Conservation (phyloP, 495 filamentous ascomycete genomes). For the Penicillium canariense region DNA sequence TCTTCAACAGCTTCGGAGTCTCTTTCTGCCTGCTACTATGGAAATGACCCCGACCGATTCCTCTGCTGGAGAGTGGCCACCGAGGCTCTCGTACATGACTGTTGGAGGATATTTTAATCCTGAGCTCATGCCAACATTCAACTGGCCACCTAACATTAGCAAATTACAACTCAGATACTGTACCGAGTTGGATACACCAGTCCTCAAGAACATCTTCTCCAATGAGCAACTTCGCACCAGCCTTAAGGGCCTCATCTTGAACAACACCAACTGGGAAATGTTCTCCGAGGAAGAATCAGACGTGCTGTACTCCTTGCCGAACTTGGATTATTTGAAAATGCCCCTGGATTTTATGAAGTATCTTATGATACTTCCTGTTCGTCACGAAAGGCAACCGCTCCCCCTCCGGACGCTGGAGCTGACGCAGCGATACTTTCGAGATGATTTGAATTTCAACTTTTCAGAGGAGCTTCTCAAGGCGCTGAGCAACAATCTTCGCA, state of each 20-base stretch:
- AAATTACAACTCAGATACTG: not conserved
- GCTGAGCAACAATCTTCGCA: not conserved
- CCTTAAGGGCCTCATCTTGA: not conserved
- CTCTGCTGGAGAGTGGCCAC: slow-evolving; percentile 7
- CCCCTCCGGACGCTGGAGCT: not conserved
- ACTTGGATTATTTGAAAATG: not conserved
- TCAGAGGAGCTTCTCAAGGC: not conserved
- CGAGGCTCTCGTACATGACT: not conserved
- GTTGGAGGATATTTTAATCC: not conserved
- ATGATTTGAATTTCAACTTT: not conserved
- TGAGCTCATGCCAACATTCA: not conserved
- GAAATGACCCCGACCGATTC: slow-evolving; percentile 18
- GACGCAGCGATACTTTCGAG: not conserved
- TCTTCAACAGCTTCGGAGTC: slow-evolving; percentile 45
- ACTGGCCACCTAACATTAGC: not conserved
- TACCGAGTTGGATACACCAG: not conserved
- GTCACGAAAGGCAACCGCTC: not conserved
- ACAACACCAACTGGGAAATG: not conserved
- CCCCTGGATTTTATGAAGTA: not conserved
- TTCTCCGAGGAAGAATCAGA: not conserved
- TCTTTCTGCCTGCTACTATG: slow-evolving; percentile 58
- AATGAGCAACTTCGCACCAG: not conserved
- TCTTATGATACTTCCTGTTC: not conserved
- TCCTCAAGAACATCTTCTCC: not conserved
- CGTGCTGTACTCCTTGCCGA: not conserved